A percentile compares a stretch with the other conserved stretches of the same genome.
These are phyloP conservation scores for Clarireedia hainanense DNA, from an alignment of 2,329 filamentous ascomycete species.

Conservation along the genomic window DNA sequence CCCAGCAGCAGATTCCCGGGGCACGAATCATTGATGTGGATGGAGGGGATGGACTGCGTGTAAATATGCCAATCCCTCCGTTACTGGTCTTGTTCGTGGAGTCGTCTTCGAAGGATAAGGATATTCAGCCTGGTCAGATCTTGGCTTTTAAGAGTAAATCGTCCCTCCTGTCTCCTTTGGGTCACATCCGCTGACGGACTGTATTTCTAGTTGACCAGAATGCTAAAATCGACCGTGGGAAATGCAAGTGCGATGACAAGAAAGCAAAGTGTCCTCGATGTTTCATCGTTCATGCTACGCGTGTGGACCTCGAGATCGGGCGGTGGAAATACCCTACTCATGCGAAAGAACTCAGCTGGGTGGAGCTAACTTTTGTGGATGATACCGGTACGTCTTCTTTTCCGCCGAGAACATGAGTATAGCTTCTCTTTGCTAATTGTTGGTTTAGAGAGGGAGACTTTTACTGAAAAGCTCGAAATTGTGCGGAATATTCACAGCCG, in stretches of 20 bases:
- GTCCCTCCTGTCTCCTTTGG: background rate
- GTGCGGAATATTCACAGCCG: background rate
- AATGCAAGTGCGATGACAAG: background rate
- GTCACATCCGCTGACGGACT: background rate
- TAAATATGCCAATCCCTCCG: background rate
- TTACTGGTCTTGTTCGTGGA: conserved; percentile 6
- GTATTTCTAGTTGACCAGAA: background rate
- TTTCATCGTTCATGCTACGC: background rate
- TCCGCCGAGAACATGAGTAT: no score
- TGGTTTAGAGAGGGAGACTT: background rate
- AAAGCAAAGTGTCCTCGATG: background rate
- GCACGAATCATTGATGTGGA: background rate
- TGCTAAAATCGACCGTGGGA: background rate
- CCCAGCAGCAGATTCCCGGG: background rate
- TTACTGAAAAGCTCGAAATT: background rate
- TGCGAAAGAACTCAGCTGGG: background rate
- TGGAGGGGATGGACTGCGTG: background rate
- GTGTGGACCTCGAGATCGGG: conserved; percentile 1
- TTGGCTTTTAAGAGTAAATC: conserved; percentile 1
- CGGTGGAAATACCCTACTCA: background rate
- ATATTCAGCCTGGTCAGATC: background rate
- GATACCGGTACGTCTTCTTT: background rate
- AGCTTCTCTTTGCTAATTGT: background rate
- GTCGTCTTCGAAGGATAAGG: background rate
- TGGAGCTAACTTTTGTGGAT: background rate